phyloP scores from a whole-genome alignment of 2,329 filamentous ascomycete genomes.

The Westerdykella aurantiaca region DNA sequence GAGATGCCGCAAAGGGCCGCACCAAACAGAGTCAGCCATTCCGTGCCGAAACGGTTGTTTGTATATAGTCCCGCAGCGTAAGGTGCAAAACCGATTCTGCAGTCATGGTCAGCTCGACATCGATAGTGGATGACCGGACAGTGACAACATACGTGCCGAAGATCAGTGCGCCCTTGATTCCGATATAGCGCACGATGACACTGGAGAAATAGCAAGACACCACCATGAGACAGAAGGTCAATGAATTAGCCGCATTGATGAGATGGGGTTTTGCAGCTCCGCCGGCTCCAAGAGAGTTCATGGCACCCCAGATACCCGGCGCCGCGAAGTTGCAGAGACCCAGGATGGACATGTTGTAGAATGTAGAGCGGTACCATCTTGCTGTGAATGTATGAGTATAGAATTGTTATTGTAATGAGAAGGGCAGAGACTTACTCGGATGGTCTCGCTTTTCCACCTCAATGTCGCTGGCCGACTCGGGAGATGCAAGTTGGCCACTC shows the following conservation, averaged over 20 bases:
- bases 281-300: conserved; percentile 68
- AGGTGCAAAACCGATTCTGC: conserved; percentile 60
- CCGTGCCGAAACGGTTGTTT: no score
- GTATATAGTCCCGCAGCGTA: conserved; percentile 53
- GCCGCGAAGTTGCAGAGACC: conserved; percentile 38
- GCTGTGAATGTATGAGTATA: no score
- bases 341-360: no score
- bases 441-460: no score
- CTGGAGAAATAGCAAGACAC: conserved; percentile 63
- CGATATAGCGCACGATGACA: conserved; percentile 59
- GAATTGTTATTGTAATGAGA: no score
- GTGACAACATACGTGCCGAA: conserved; percentile 53
- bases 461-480: no score
- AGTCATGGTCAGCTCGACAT: neutral
- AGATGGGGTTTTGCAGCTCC: conserved; percentile 60
- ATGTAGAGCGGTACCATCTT: no score
- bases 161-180: conserved; percentile 66
- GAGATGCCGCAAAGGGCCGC: conserved; percentile 38
- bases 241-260: conserved; percentile 64
- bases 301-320: conserved; percentile 64
- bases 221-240: conserved; percentile 70
- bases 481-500: no score
- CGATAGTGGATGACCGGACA: neutral
- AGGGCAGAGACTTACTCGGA: no score
- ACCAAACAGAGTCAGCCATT: no score